A percentile compares a stretch with the other conserved stretches of the same genome.
Conservation (phyloP, 345 rosid species). For the Chamaenerion angustifolium region DNA sequence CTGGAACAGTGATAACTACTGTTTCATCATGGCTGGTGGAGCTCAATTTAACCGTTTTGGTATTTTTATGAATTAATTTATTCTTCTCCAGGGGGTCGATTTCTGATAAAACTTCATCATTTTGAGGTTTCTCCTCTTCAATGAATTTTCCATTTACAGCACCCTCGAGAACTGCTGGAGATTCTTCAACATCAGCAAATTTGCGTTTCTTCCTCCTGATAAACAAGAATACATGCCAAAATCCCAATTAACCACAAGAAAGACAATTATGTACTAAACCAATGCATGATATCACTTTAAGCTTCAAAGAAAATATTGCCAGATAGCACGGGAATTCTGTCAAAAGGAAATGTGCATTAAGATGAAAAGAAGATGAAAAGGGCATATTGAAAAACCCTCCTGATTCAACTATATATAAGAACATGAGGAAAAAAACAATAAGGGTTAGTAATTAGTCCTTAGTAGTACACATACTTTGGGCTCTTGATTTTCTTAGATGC, state of each 20-base stretch:
- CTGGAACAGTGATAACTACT: constrained; percentile 4
- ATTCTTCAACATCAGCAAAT: constrained; percentile 29
- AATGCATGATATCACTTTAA: too few relatives aligned
- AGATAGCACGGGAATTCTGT: too few relatives aligned
- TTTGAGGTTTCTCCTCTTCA: constrained; percentile 17
- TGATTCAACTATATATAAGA: too few relatives aligned
- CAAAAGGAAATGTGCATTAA: too few relatives aligned
- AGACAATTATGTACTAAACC: too few relatives aligned
- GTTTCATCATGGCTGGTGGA: constrained; percentile 15
- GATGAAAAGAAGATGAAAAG: too few relatives aligned
- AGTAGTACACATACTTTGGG: constrained; percentile 39
- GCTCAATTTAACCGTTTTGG: constrained; percentile 12
- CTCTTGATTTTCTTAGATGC: constrained; percentile 37
- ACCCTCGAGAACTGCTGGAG: constrained; percentile 12
- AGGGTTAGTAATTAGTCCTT: neutral
- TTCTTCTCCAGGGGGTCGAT: constrained; percentile 16
- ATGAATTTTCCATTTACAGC: constrained; percentile 5
- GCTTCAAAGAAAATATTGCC: too few relatives aligned
- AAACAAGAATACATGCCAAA: neutral
- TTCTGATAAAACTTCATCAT: neutral
- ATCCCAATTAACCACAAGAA: too few relatives aligned
- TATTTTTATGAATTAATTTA: constrained; percentile 12
- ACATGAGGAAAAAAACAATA: too few relatives aligned
- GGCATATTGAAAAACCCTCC: too few relatives aligned
- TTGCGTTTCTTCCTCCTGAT: constrained; percentile 62